phyloP scores from a whole-genome alignment of 192 early-diverging fungal genomes.

The Dimargaris cristalligena region DNA sequence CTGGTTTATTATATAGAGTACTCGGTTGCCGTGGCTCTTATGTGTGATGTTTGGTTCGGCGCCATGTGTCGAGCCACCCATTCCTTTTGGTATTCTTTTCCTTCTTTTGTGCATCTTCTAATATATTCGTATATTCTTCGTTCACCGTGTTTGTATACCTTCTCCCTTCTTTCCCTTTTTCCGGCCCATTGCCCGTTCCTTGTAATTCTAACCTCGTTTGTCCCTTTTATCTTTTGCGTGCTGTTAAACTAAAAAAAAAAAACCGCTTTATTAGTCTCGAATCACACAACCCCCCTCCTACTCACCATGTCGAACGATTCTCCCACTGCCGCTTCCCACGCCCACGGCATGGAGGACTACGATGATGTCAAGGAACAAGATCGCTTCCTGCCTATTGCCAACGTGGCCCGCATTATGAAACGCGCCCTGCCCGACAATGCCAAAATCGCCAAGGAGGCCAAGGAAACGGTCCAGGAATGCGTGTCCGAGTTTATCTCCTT shows the following conservation, averaged over 20 bases:
- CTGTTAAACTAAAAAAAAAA: too few species aligned
- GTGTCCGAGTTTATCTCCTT: constrained; percentile 98
- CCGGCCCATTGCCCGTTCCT: neutral
- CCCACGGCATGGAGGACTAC: constrained; percentile 26
- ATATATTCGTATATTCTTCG: neutral
- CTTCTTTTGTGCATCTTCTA: neutral
- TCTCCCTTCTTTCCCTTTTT: neutral
- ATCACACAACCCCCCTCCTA: too few species aligned
- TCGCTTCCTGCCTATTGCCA: constrained; percentile 88
- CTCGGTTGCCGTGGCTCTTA: too few species aligned
- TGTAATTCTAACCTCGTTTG: too few species aligned
- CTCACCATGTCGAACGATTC: constrained; percentile 10
- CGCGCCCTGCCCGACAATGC: constrained; percentile 88
- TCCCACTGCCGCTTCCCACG: neutral
- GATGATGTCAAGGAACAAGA: constrained; percentile 88
- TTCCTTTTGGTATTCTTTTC: neutral
- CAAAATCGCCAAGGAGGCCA: constrained; percentile 97
- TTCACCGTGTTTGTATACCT: neutral
- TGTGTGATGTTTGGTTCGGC: too few species aligned
- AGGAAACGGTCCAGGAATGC: constrained; percentile 91
- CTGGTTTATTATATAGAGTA: too few species aligned
- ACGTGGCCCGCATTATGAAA: constrained; percentile 97
- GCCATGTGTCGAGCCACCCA: too few species aligned
- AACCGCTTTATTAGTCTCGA: too few species aligned
- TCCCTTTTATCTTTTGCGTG: too few species aligned